Evolutionary conservation across 148 eudicot genomes (phyloP).

Genomic region (Polygonum aviculare): DNA sequence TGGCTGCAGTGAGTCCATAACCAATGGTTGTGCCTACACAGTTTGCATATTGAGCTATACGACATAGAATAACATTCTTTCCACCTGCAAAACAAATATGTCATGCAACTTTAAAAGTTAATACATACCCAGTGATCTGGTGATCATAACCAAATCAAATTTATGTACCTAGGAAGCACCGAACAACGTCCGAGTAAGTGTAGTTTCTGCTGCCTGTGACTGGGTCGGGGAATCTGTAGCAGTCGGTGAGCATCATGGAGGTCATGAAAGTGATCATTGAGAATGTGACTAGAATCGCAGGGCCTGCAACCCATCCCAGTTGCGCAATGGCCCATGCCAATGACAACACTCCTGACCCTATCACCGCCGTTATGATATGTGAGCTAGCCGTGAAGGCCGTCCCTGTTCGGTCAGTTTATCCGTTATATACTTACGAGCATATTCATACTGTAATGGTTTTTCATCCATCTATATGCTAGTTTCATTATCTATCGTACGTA

Average conservation of each 20-base stretch:
- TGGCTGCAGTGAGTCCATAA: conserved; percentile 68
- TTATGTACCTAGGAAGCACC: conserved; percentile 36
- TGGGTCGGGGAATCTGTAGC: conserved; percentile 45
- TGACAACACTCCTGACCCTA: conserved; percentile 68
- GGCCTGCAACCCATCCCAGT: conserved; percentile 67
- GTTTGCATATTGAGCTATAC: conserved; percentile 45
- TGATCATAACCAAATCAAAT: neutral
- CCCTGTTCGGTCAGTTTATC: conserved; percentile 20
- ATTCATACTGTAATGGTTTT: neutral
- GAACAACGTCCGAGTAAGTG: conserved; percentile 51
- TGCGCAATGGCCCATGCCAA: conserved; percentile 73
- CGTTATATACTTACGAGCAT: neutral
- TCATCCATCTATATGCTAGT: too few species aligned
- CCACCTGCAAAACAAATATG: neutral
- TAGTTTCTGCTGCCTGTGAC: conserved; percentile 49
- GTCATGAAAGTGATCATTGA: conserved; percentile 46
- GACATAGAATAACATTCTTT: conserved; percentile 20
- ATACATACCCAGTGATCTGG: too few species aligned
- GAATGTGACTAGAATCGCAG: conserved; percentile 32
- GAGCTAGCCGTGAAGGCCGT: conserved; percentile 57
- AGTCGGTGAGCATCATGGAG: conserved; percentile 54
- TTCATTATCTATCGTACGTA: neutral
- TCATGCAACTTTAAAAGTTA: too few species aligned
- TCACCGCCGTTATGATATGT: conserved; percentile 65
- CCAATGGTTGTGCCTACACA: conserved; percentile 55